Evolutionary conservation across 1,139 yeast genomes (phyloP).

Genomic region (Citeromyces hawaiiensis): DNA sequence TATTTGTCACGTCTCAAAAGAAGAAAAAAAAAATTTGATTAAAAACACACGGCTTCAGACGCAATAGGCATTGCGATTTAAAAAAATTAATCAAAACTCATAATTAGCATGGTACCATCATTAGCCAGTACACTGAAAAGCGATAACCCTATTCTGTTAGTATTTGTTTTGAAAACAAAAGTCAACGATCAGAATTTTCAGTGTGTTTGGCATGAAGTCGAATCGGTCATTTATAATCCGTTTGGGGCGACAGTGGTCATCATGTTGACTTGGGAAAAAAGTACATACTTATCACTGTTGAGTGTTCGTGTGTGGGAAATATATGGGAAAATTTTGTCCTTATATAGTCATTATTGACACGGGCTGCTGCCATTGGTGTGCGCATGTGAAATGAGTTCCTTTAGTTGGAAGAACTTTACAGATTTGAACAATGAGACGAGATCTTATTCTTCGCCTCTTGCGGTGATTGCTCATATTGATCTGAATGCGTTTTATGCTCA

Average conservation of each 20-base stretch:
- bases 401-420: conserved; percentile 30
- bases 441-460: conserved; percentile 53
- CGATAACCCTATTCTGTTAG: not conserved
- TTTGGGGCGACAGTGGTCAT: conserved; percentile 43
- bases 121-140: conserved; percentile 8
- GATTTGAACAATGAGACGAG: conserved; percentile 29
- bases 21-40: not conserved
- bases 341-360: not conserved
- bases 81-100: conserved; percentile 14
- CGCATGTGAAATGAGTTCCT: conserved; percentile 15
- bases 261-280: conserved; percentile 28
- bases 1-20: not conserved
- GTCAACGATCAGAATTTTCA: conserved; percentile 31
- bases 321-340: not conserved
- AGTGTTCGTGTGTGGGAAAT: not conserved
- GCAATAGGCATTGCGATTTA: conserved; percentile 7
- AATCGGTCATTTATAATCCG: conserved; percentile 42
- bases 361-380: not conserved
- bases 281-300: not conserved
- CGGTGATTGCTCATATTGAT: conserved; percentile 78
- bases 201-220: conserved; percentile 36
- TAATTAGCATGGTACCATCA: conserved; percentile 26
- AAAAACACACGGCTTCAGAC: conserved; percentile 7
- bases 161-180: conserved; percentile 3
- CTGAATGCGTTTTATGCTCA: conserved; percentile 94